These are phyloP conservation scores for Schizopora paradoxa DNA, from an alignment of 1,284 basidiomycete species.

Conservation along the genomic window DNA sequence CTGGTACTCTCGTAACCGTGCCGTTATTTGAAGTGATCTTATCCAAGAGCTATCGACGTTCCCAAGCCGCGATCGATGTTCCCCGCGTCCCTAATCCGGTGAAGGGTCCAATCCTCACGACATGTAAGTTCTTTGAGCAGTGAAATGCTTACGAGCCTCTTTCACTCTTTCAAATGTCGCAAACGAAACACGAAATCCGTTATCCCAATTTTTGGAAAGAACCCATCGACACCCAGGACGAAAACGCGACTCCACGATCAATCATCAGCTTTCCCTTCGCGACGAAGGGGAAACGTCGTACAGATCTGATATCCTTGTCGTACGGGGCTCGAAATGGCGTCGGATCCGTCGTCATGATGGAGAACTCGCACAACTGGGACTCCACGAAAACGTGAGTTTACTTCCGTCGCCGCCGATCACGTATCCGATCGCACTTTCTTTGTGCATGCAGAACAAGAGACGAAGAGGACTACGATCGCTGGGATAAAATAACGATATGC, in stretches of 20 bases:
- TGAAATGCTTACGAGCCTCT: too few species aligned
- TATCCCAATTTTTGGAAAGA: slow-evolving; percentile 13
- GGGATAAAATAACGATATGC: slow-evolving; percentile 8
- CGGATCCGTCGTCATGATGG: slow-evolving; percentile 4
- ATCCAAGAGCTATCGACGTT: too few species aligned
- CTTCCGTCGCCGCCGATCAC: too few species aligned
- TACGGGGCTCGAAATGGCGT: background rate
- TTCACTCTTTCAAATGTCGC: too few species aligned
- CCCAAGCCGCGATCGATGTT: too few species aligned
- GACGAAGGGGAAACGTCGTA: slow-evolving; percentile 14
- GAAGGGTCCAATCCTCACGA: too few species aligned
- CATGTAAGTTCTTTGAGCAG: too few species aligned
- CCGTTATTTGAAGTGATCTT: too few species aligned
- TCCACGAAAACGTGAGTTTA: slow-evolving; percentile 9
- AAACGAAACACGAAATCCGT: too few species aligned
- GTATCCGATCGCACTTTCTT: too few species aligned
- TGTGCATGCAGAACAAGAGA: slow-evolving; percentile 7
- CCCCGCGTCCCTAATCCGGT: too few species aligned
- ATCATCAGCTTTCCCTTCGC: slow-evolving; percentile 7
- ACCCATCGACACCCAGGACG: slow-evolving; percentile 11
- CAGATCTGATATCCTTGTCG: slow-evolving; percentile 6
- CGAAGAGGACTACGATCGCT: slow-evolving; percentile 2
- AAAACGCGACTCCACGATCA: background rate
- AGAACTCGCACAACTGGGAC: slow-evolving; percentile 13
- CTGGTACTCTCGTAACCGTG: too few species aligned